These are phyloP conservation scores for Cercospora sojina DNA, from an alignment of 2,329 filamentous ascomycete genomes.

Conservation along the genomic window DNA sequence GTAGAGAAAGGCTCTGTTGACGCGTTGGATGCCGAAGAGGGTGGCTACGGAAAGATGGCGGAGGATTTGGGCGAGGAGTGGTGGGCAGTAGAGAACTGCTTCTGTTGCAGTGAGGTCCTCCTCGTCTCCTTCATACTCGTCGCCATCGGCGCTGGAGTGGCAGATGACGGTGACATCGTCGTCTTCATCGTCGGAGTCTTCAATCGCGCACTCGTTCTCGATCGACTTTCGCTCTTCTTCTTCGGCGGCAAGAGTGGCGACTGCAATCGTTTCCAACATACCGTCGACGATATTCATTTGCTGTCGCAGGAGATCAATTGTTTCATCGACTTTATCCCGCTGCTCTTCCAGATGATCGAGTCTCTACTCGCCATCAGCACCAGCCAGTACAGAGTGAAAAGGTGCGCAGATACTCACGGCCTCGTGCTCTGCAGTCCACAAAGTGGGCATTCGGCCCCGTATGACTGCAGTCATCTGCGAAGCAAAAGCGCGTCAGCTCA, in stretches of 20 bases:
- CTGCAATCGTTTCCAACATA: not conserved
- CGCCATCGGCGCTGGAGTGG: not conserved
- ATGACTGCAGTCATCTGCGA: not conserved
- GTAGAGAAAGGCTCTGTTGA: not conserved
- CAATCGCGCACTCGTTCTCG: not conserved
- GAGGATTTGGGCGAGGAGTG: not conserved
- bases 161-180: not conserved
- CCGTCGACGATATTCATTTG: not conserved
- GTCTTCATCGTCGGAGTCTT: not conserved
- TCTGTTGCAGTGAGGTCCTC: not conserved
- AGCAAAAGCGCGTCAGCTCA: not conserved
- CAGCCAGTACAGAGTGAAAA: not conserved
- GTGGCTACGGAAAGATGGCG: not conserved
- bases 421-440: not conserved
- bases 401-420: not conserved
- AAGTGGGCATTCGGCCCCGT: not conserved
- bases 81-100: not conserved
- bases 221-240: not conserved
- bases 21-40: not conserved
- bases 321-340: not conserved
- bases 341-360: not conserved
- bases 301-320: not conserved
- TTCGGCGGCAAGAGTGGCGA: not conserved
- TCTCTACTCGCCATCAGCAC: not conserved
- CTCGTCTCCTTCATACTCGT: not conserved